Evolutionary conservation across 805 yeast genomes (phyloP).

Genomic region (Yarrowia sp.): DNA sequence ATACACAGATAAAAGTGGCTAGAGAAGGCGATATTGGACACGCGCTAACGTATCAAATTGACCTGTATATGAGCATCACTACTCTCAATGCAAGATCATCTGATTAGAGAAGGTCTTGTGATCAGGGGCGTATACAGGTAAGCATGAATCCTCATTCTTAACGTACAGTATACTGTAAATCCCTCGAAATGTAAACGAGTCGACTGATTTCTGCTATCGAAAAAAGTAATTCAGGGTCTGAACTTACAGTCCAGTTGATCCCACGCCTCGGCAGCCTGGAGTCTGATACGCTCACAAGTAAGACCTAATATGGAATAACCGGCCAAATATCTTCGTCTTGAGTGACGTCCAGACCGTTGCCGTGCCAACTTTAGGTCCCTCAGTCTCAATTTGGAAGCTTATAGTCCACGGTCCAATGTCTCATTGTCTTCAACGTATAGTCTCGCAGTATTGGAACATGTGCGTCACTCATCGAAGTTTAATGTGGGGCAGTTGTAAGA

Average conservation of each 20-base stretch:
- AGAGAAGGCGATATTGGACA: too few species aligned
- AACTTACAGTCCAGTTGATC: neutral
- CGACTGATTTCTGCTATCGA: neutral
- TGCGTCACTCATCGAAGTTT: neutral
- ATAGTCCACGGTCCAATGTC: neutral
- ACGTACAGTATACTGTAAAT: neutral
- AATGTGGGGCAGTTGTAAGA: too few species aligned
- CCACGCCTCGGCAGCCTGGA: neutral
- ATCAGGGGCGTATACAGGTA: too few species aligned
- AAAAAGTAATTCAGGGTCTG: neutral
- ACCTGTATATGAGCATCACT: too few species aligned
- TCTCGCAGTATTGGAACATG: neutral
- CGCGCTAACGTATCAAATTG: too few species aligned
- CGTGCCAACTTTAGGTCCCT: neutral
- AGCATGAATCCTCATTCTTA: too few species aligned
- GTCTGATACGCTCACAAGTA: neutral
- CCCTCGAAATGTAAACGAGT: neutral
- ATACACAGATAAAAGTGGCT: too few species aligned
- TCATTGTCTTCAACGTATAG: neutral
- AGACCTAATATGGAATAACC: neutral
- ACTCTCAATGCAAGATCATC: neutral
- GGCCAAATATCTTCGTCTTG: neutral
- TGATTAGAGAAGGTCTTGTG: neutral
- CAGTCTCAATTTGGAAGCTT: neutral
- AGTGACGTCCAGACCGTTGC: neutral